Conservation (phyloP, 2,329 filamentous ascomycete species). For the Mariannaea elegans region DNA sequence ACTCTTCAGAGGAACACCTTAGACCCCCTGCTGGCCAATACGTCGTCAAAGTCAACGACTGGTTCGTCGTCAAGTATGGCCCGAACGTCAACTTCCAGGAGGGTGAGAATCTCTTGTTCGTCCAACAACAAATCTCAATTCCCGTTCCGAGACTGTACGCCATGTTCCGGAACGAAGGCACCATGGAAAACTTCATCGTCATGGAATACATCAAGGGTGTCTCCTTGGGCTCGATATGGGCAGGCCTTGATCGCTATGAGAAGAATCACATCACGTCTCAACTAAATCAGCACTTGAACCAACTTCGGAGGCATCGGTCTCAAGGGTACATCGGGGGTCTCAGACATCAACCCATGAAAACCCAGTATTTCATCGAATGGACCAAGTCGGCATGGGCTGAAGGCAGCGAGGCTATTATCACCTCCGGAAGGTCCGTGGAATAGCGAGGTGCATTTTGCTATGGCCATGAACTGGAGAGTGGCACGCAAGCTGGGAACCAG, state of each 20-base stretch:
- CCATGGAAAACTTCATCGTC: not conserved
- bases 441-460: not conserved
- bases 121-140: not conserved
- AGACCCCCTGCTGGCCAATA: not conserved
- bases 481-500: not conserved
- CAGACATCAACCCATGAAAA: no score
- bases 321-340: no score
- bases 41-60: not conserved
- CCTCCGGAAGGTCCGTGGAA: no score
- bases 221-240: not conserved
- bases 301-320: no score
- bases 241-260: not conserved
- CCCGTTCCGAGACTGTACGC: not conserved
- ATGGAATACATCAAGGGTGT: not conserved
- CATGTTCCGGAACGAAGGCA: not conserved
- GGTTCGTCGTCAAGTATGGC: not conserved
- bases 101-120: not conserved
- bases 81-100: not conserved
- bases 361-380: no score
- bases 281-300: not conserved
- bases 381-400: no score
- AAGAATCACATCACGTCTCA: not conserved
- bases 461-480: not conserved
- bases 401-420: no score
- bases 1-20: not conserved